Conservation (phyloP, 2,329 filamentous ascomycete species). For the Paracoccidioides lutzii region DNA sequence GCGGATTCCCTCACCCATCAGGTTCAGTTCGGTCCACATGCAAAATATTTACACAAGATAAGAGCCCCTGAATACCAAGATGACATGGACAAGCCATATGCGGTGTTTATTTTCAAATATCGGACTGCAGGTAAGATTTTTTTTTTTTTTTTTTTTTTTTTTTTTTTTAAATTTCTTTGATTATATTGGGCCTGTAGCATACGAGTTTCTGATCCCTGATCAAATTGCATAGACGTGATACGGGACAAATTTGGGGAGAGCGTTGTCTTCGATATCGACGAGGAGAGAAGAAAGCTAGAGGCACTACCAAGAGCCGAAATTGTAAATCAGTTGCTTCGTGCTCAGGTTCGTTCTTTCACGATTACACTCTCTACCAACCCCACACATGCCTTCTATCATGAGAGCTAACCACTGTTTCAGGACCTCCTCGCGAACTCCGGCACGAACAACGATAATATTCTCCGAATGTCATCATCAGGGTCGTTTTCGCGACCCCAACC, state of each 20-base stretch:
- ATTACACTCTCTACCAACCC: neutral
- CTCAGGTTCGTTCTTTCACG: conserved; percentile 7
- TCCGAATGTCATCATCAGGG: neutral
- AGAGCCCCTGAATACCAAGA: conserved; percentile 19
- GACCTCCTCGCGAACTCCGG: neutral
- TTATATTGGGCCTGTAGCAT: neutral
- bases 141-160: too few relatives aligned
- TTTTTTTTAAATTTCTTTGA: neutral
- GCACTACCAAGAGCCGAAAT: conserved; percentile 10
- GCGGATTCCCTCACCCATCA: conserved; percentile 16
- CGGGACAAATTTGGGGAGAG: conserved; percentile 9
- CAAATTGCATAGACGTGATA: conserved; percentile 9
- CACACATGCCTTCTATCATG: neutral
- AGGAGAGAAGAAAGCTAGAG: conserved; percentile 12
- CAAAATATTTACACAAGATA: conserved; percentile 19
- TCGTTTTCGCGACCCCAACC: neutral
- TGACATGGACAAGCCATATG: conserved; percentile 20
- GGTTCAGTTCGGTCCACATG: conserved; percentile 19
- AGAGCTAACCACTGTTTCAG: neutral
- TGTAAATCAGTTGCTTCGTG: conserved; percentile 13
- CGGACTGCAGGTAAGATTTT: conserved; percentile 13
- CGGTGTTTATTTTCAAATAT: conserved; percentile 24
- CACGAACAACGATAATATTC: neutral
- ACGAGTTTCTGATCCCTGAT: neutral
- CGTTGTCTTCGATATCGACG: conserved; percentile 10